Base-by-base conservation (phyloP, 768 basidiomycete species). In the Candolleomyces aberdarensis region DNA sequence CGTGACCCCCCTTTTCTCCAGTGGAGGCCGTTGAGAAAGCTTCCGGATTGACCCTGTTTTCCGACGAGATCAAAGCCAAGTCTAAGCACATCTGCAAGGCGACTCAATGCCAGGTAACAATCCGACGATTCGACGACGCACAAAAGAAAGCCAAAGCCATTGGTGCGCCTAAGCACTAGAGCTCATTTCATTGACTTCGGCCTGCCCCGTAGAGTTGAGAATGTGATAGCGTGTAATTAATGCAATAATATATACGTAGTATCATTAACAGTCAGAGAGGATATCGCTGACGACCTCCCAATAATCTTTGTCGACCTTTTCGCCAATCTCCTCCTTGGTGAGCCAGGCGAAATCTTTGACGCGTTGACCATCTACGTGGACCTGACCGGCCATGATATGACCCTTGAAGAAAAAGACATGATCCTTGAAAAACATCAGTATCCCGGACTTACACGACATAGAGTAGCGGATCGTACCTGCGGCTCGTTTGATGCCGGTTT, bases 21-120 rank as follows among this genome's bases (percentile, higher is more conserved):
- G 96, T 99, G 59, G 96, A 97, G 63, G 82, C 88, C 0, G 95
- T 99, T 44, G 97, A 99, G 75, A 83, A 86, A 57, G 90, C 94
- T 13, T 89, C 96, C 0, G 95, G 95, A 0, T 81, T 98, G 56
- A 86, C 83, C 0, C 76, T 98, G n/a, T 92, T 98, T 75, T 91
- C 94, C 0, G 87, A 91, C 46, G 80, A 80, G 26, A 76, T 97
- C 66, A 96, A 96, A 71, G 65, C 74, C 11, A 70, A 77, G 2
- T 88, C 93, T 10, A 93, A 87, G 67, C 88, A 95, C 67, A 90
- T 99, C 43, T 99, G 96, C 83, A 82, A 88, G 70, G 85, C 87
- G 7, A 88, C 92, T 14, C 89, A 91, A 74, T 99, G 97, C 70
- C 85, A 96, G 62, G 84, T 98, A 54, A 79, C 93, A 51, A 85